A percentile compares a stretch with the other conserved stretches of the same genome.
phyloP scores from a whole-genome alignment of 768 basidiomycete genomes.

The Trametes cingulata region DNA sequence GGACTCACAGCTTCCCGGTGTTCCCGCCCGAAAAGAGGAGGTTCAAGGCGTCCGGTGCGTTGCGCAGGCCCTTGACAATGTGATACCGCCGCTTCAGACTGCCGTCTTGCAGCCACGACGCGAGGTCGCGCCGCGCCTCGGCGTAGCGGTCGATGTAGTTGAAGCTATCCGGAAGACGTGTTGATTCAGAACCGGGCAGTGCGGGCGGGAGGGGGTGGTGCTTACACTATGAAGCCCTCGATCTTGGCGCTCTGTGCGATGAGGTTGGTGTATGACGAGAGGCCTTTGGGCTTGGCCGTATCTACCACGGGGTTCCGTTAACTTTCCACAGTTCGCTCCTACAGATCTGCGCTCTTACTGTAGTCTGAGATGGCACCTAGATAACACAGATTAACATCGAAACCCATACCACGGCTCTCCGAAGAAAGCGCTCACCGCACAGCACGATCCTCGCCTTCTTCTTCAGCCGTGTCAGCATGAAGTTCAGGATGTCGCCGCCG shows the following conservation, averaged over 20 bases:
- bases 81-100: conserved; percentile 82
- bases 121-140: conserved; percentile 58
- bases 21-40: conserved; percentile 78
- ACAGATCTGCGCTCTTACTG: conserved; percentile 44
- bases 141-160: conserved; percentile 70
- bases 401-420: too few species aligned
- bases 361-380: conserved; percentile 84
- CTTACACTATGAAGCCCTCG: conserved; percentile 82
- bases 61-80: conserved; percentile 71
- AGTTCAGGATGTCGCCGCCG: conserved; percentile 78
- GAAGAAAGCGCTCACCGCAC: conserved; percentile 60
- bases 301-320: conserved; percentile 41
- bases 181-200: not conserved
- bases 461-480: conserved; percentile 73
- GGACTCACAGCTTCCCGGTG: conserved; percentile 67
- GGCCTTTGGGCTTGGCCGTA: conserved; percentile 57
- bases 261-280: conserved; percentile 65
- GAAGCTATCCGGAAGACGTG: conserved; percentile 48
- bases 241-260: conserved; percentile 80
- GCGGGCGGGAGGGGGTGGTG: conserved; percentile 2
- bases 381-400: not conserved
- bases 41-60: conserved; percentile 68
- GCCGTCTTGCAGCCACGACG: conserved; percentile 59
- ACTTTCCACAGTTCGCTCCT: not conserved
- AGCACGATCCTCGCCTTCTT: conserved; percentile 74